These are phyloP conservation scores for Phycomyces nitens DNA, from an alignment of 192 early-diverging fungal genomes.

Conservation along the genomic window DNA sequence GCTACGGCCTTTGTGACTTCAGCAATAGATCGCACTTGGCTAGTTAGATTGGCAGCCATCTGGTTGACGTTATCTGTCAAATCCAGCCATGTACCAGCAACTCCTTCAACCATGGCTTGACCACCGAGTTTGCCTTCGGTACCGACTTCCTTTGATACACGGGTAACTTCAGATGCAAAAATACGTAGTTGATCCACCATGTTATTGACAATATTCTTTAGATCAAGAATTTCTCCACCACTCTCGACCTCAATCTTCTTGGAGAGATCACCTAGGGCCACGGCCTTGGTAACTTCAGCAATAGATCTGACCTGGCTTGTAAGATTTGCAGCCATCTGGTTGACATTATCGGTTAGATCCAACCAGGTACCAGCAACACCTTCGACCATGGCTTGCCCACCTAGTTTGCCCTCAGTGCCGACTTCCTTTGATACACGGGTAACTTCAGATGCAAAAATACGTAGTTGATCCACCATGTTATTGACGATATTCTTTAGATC, in stretches of 20 bases:
- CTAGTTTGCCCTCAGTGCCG: constrained; percentile 54
- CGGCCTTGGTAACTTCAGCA: constrained; percentile 47
- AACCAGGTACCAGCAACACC: constrained; percentile 52
- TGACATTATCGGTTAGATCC: constrained; percentile 54
- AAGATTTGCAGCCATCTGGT: constrained; percentile 54
- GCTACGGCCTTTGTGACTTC: constrained; percentile 55
- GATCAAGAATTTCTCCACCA: constrained; percentile 49
- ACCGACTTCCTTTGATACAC: constrained; percentile 62
- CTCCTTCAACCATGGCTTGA: constrained; percentile 68
- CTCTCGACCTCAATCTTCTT: constrained; percentile 48
- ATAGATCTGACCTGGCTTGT: constrained; percentile 51
- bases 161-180: constrained; percentile 59
- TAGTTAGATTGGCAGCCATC: constrained; percentile 57
- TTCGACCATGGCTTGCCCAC: constrained; percentile 54
- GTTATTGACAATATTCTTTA: constrained; percentile 58
- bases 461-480: constrained; percentile 52
- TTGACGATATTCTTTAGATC: constrained; percentile 52
- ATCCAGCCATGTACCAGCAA: constrained; percentile 71
- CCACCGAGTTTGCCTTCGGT: constrained; percentile 72
- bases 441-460: constrained; percentile 51
- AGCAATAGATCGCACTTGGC: constrained; percentile 66
- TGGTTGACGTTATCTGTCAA: constrained; percentile 64
- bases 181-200: constrained; percentile 57
- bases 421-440: constrained; percentile 51
- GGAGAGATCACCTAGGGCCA: constrained; percentile 47